Percentiles rank a stretch among this genome's conserved stretches.
phyloP scores from a whole-genome alignment of 805 yeast genomes.

The Metahyphopichia silvanorum region DNA sequence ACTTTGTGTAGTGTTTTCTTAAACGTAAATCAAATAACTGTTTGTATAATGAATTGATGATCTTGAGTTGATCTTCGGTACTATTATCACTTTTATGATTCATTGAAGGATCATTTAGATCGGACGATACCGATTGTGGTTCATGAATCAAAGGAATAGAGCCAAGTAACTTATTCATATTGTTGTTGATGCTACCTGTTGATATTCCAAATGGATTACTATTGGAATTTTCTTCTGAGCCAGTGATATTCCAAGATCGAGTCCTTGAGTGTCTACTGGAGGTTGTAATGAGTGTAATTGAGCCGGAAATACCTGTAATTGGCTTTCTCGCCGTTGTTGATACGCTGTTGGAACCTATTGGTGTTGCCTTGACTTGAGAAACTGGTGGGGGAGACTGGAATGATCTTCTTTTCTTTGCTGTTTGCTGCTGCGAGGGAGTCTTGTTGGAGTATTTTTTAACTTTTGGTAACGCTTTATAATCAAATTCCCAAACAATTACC shows the following conservation, averaged over 20 bases:
- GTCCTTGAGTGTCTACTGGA: neutral
- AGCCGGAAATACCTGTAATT: neutral
- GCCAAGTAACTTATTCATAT: constrained; percentile 1
- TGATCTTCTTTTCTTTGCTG: neutral
- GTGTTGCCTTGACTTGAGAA: neutral
- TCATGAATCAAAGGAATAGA: neutral
- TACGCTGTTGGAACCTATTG: neutral
- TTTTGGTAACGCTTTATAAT: constrained; percentile 38
- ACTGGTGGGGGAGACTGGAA: neutral
- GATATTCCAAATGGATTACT: too few relatives aligned
- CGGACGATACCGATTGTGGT: neutral
- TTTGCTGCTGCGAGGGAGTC: neutral
- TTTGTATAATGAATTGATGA: constrained; percentile 28
- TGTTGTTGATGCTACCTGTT: too few relatives aligned
- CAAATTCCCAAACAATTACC: constrained; percentile 43
- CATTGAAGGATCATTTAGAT: neutral
- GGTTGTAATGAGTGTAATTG: neutral
- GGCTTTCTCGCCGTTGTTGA: constrained; percentile 1
- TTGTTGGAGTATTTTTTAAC: constrained; percentile 16
- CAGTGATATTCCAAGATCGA: neutral
- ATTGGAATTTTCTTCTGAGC: too few relatives aligned
- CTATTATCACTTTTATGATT: neutral
- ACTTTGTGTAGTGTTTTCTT: constrained; percentile 27
- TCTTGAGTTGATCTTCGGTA: constrained; percentile 17
- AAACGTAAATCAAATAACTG: constrained; percentile 33